These are phyloP conservation scores for Acer saccharum DNA, from an alignment of 345 rosid genomes.

Conservation along the genomic window DNA sequence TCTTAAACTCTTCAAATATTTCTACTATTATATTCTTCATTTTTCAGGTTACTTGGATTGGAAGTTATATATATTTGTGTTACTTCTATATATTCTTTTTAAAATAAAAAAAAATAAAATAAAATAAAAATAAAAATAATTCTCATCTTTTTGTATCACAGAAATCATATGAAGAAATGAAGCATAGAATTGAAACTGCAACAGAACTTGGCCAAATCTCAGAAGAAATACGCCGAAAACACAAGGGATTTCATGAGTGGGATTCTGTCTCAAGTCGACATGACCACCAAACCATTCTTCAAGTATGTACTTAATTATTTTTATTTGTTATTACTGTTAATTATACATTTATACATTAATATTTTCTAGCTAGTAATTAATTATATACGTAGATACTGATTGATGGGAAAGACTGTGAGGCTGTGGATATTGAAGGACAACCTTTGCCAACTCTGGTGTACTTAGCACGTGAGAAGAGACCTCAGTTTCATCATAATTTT, in stretches of 20 bases:
- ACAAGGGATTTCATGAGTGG: constrained; percentile 40
- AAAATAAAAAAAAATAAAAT: too few relatives aligned
- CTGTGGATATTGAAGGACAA: constrained; percentile 27
- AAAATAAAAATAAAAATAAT: too few relatives aligned
- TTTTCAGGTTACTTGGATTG: neutral
- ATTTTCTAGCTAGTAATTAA: too few relatives aligned
- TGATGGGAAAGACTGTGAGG: constrained; percentile 28
- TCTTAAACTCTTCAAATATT: too few relatives aligned
- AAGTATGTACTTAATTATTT: constrained; percentile 32
- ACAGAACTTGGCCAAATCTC: constrained; percentile 30
- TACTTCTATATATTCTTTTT: too few relatives aligned
- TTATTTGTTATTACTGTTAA: neutral
- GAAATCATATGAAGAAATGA: constrained; percentile 42
- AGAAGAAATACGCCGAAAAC: constrained; percentile 24
- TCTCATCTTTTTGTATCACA: constrained; percentile 19
- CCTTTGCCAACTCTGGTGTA: constrained; percentile 43
- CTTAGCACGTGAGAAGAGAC: constrained; percentile 52
- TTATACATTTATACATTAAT: too few relatives aligned
- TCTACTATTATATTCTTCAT: neutral
- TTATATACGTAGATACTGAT: constrained; percentile 19
- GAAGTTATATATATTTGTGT: neutral
- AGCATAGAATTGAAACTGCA: constrained; percentile 25
- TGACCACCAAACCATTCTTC: constrained; percentile 43
- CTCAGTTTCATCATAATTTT: constrained; percentile 43
- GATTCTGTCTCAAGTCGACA: constrained; percentile 19